Base-by-base conservation (phyloP, 257 asterid genomes). In the Knoxia roxburghii region DNA sequence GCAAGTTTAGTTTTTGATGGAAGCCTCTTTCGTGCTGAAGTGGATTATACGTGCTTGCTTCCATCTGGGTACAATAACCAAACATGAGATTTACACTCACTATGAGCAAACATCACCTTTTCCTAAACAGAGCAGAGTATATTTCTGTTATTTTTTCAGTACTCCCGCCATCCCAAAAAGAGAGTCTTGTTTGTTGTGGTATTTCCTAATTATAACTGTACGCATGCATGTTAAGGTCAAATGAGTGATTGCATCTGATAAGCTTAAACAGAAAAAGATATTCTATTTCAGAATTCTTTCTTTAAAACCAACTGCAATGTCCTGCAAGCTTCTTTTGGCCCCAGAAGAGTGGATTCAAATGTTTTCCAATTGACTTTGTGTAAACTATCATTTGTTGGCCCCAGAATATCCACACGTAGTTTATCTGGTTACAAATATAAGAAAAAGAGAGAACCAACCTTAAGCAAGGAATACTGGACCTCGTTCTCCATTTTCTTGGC, bases 21-120 rank as follows among this genome's bases (percentile, higher is more conserved):
- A 93, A 88, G 65, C 97, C 99, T 83, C 95, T 83, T 71, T 90
- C 88, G 41, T 93, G 87, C 79, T 81, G 88, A 79, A 79, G 65
- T 61, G 99, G 97, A 78, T 81, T 80, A 73, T 93, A 93, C 72
- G 83, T 86, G 46, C 77, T 84, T 73, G 80, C 81, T 71, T 88
- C 92, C 52, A 93, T 82, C 99, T 93, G 95, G 59, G 71, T 74
- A 81, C 53, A 54, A 62, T 33, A 69, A 57, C 67, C 55, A 69
- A 65, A 54, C 61, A 77, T 69, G 53, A 76, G 43, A 75, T 60
- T 20, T 52, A 51, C 51, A 49, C 68, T 60, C 23, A 55, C 15
- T 40, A 32, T 45, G 67, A 49, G 60, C 58, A 32, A 70, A 58
- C 17, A 40, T 24, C 54, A 57, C 52, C 46, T 61, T 32, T 68